phyloP scores from a whole-genome alignment of 1,284 basidiomycete species.

The Moesziomyces aphidis region DNA sequence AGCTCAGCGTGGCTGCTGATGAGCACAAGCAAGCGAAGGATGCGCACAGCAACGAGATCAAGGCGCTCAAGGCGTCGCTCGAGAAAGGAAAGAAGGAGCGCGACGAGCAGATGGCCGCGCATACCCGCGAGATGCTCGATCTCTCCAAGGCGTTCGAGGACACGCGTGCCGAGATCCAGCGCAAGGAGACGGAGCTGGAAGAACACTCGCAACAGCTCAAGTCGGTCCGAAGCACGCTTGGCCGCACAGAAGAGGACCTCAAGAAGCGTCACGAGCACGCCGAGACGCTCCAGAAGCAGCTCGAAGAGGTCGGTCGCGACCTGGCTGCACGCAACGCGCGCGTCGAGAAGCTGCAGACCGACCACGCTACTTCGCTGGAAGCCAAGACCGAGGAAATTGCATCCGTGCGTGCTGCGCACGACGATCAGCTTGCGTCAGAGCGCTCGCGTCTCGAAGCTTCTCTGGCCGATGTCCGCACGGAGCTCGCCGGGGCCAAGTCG shows the following conservation, averaged over 20 bases:
- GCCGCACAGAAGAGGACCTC: constrained; percentile 13
- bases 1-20: constrained; percentile 4
- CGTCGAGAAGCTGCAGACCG: constrained; percentile 5
- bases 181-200: constrained; percentile 14
- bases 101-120: constrained; percentile 29
- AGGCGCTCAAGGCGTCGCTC: constrained; percentile 14
- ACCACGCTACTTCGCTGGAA: constrained; percentile 14
- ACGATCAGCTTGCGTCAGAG: constrained; percentile 12
- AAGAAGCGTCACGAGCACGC: constrained; percentile 6
- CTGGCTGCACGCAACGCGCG: constrained; percentile 9
- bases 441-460: constrained; percentile 14
- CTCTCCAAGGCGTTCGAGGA: constrained; percentile 23
- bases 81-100: constrained; percentile 29
- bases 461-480: constrained; percentile 5
- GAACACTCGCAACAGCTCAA: constrained; percentile 10
- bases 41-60: constrained; percentile 19
- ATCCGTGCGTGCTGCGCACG: constrained; percentile 8
- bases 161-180: constrained; percentile 15
- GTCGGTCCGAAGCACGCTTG: background rate
- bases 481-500: constrained; percentile 7
- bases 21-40: constrained; percentile 10
- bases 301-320: constrained; percentile 5
- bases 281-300: constrained; percentile 7
- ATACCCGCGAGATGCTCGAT: constrained; percentile 43
- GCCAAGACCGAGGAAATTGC: constrained; percentile 16